Base-by-base conservation (phyloP, 75 land plant species). In the Azolla pinnata region DNA sequence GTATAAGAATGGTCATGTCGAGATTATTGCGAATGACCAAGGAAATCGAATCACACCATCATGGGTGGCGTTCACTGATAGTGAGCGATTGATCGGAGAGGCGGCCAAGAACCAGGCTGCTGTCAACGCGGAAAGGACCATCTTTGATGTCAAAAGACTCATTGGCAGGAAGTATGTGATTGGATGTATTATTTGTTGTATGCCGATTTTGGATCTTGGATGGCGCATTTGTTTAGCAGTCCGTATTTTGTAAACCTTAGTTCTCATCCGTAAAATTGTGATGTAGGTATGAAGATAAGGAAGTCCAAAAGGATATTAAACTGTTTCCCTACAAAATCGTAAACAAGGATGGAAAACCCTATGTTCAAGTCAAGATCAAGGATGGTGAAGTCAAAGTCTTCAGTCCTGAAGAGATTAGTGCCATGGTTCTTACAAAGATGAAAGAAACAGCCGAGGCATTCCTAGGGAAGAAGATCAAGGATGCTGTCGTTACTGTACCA, bases 371-470 rank as follows among this genome's bases (percentile, higher is more conserved):
- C 14, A 56, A 74, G 73, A 67, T 85, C 53, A 82, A 79, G 69
- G 88, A 87, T 59, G 92, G 92, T 4, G 92, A 87, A 55, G 60
- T 71, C 5, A 83, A 83, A 63, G 78, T 77, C 9, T 83, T 83
- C 49, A 83, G 78, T 47, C 87, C 80, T 29, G 81, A 83, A 61
- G 87, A 83, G 44, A 80, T 83, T 59, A 80, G 83, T 62, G 83
- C 83, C 33, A 83, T 83, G 83, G 62, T 83, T 8, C 64, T 87
- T 56, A 77, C 75, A 3, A 87, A 85, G 61, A 87, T 87, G 92
- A 87, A 87, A 74, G 92, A 87, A 64, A 87, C 92, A 20, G 92
- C 92, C 30, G 92, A 87, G 51, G 88, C 92, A n/a, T 87, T 73
- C 72, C 79, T 87, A 52, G 92, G 92, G 38, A 85, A 85, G 90